A percentile compares a stretch with the other conserved stretches of the same genome.
Evolutionary conservation across 176 grass and related monocot genomes (phyloP).

Genomic region (bread wheat (Triticum aestivum)): DNA sequence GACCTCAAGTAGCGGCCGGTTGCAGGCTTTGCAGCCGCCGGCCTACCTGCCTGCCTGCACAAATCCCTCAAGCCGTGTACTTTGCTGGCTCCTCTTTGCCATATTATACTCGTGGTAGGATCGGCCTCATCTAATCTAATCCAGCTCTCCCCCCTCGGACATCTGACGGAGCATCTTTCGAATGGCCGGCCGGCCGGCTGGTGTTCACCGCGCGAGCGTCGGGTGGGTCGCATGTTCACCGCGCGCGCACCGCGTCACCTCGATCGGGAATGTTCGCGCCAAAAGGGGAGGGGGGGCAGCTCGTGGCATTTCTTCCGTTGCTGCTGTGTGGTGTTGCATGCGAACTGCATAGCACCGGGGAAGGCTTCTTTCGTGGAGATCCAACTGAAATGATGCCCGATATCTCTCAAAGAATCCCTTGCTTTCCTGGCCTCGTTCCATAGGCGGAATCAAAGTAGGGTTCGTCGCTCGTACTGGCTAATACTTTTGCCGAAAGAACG

Average conservation of each 20-base stretch:
- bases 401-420: conserved; percentile 45
- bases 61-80: neutral
- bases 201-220: neutral
- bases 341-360: neutral
- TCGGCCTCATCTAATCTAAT: neutral
- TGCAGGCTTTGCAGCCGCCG: neutral
- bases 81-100: conserved; percentile 3
- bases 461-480: neutral
- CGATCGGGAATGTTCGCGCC: conserved; percentile 21
- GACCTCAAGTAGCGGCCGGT: neutral
- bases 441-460: conserved; percentile 34
- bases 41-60: neutral
- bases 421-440: neutral
- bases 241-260: conserved; percentile 16
- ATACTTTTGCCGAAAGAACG: conserved; percentile 30
- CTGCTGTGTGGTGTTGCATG: neutral
- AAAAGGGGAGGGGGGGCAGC: conserved; percentile 2
- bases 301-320: neutral
- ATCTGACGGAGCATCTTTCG: neutral
- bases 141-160: neutral
- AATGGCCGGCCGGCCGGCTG: neutral
- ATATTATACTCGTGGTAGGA: neutral
- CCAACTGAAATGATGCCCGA: conserved; percentile 29
- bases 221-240: conserved; percentile 37
- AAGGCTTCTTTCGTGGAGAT: conserved; percentile 13